Evolutionary conservation across 2,329 filamentous ascomycete genomes (phyloP).

Genomic region (Alternaria tenuissima): DNA sequence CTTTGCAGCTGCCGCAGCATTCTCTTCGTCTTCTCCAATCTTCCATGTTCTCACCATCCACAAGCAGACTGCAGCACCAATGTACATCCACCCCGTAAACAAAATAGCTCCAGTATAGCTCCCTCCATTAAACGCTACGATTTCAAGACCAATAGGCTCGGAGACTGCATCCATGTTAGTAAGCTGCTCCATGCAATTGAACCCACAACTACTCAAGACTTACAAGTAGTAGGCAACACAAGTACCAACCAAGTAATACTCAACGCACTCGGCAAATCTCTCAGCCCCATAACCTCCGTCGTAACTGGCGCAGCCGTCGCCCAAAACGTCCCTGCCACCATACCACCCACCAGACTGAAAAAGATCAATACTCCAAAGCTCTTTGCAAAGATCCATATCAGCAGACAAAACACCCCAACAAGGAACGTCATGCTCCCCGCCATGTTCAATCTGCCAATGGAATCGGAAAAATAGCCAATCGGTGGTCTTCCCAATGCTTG

Average conservation of each 20-base stretch:
- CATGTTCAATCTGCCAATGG: slow-evolving; percentile 76
- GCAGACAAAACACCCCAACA: slow-evolving; percentile 70
- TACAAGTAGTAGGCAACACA: slow-evolving; percentile 72
- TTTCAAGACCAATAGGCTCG: slow-evolving; percentile 64
- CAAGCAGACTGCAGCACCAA: slow-evolving; percentile 63
- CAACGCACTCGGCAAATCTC: slow-evolving; percentile 72
- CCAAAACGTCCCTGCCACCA: slow-evolving; percentile 75
- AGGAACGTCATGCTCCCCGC: slow-evolving; percentile 70
- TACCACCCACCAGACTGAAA: slow-evolving; percentile 72
- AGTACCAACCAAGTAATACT: slow-evolving; percentile 77
- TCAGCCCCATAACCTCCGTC: slow-evolving; percentile 77
- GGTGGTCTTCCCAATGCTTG: slow-evolving; percentile 74
- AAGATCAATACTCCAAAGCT: slow-evolving; percentile 74
- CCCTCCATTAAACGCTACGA: slow-evolving; percentile 58
- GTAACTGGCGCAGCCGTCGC: slow-evolving; percentile 70
- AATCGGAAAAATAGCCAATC: slow-evolving; percentile 77
- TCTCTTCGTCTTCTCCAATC: slow-evolving; percentile 61
- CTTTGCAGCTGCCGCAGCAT: slow-evolving; percentile 45
- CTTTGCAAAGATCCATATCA: slow-evolving; percentile 76
- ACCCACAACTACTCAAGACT: slow-evolving; percentile 19
- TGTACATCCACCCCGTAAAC: slow-evolving; percentile 69
- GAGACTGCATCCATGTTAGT: slow-evolving; percentile 49
- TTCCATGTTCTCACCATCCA: slow-evolving; percentile 68
- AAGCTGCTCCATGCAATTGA: background rate
- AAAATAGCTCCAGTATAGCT: slow-evolving; percentile 67